phyloP scores from a whole-genome alignment of 2,329 filamentous ascomycete genomes.

The Venturia effusa region DNA sequence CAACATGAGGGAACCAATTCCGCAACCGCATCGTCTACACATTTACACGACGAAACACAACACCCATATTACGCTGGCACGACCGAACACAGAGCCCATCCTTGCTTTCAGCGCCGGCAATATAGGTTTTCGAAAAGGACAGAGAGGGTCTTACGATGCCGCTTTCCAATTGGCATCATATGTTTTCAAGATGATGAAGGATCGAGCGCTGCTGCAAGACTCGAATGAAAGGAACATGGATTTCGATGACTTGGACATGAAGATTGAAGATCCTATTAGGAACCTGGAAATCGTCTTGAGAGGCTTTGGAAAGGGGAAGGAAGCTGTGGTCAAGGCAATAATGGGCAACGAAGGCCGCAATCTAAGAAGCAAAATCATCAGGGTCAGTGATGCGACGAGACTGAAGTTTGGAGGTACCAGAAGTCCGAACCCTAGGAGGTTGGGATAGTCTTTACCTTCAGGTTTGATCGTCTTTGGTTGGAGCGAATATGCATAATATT shows the following conservation, averaged over 20 bases:
- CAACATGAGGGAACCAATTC: background rate
- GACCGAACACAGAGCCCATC: conserved; percentile 67
- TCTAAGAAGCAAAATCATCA: conserved; percentile 62
- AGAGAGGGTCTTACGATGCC: conserved; percentile 75
- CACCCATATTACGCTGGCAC: conserved; percentile 82
- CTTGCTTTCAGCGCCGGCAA: conserved; percentile 75
- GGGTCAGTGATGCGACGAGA: conserved; percentile 75
- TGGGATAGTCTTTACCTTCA: conserved; percentile 28
- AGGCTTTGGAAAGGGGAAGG: conserved; percentile 77
- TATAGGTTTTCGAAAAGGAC: conserved; percentile 79
- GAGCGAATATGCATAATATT: background rate
- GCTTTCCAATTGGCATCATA: conserved; percentile 83
- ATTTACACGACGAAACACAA: conserved; percentile 87
- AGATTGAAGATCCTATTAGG: conserved; percentile 40
- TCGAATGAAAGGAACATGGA: background rate
- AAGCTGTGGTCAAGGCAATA: conserved; percentile 82
- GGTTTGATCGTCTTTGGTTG: background rate
- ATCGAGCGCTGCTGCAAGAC: conserved; percentile 66
- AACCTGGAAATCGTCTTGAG: conserved; percentile 70
- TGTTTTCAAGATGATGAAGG: conserved; percentile 72
- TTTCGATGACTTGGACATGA: background rate
- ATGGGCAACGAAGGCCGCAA: conserved; percentile 73
- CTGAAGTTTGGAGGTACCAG: conserved; percentile 94
- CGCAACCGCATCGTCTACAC: conserved; percentile 64
- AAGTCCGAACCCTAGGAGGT: conserved; percentile 71